Evolutionary conservation across 2,329 filamentous ascomycete genomes (phyloP).

Genomic region (Pseudogymnoascus sp.): DNA sequence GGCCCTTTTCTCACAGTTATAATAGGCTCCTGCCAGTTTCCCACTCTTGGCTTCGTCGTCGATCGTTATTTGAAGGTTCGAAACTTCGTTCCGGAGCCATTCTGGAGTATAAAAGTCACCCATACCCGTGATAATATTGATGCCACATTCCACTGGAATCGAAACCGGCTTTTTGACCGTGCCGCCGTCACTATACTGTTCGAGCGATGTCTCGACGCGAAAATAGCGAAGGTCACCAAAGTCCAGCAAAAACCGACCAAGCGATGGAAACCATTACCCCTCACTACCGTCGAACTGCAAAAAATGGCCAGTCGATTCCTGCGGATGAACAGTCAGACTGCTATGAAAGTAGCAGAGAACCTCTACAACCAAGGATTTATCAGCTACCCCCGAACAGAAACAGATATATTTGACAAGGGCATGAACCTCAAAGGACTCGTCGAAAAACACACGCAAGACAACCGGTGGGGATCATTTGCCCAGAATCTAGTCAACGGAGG

Average conservation of each 20-base stretch:
- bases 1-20: conserved; percentile 12
- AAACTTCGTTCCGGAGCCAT: conserved; percentile 85
- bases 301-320: conserved; percentile 89
- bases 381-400: conserved; percentile 95
- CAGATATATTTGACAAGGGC: conserved; percentile 84
- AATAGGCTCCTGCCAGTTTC: conserved; percentile 85
- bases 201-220: conserved; percentile 73
- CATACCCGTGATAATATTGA: conserved; percentile 71
- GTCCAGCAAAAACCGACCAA: conserved; percentile 86
- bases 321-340: conserved; percentile 80
- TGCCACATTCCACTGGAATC: conserved; percentile 77
- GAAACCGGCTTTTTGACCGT: conserved; percentile 80
- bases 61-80: conserved; percentile 91
- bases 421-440: conserved; percentile 78
- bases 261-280: conserved; percentile 86
- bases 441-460: conserved; percentile 73
- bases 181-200: conserved; percentile 74
- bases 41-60: conserved; percentile 92
- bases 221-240: conserved; percentile 70
- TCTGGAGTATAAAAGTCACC: conserved; percentile 85
- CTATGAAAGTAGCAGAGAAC: conserved; percentile 80
- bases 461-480: conserved; percentile 73
- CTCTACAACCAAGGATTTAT: conserved; percentile 95
- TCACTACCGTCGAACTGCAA: conserved; percentile 94
- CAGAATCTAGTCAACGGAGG: conserved; percentile 65